Percentiles rank a stretch among this genome's conserved stretches.
Conservation (phyloP, 108 stramenopile genomes). For the Skeletonema menzelii region DNA sequence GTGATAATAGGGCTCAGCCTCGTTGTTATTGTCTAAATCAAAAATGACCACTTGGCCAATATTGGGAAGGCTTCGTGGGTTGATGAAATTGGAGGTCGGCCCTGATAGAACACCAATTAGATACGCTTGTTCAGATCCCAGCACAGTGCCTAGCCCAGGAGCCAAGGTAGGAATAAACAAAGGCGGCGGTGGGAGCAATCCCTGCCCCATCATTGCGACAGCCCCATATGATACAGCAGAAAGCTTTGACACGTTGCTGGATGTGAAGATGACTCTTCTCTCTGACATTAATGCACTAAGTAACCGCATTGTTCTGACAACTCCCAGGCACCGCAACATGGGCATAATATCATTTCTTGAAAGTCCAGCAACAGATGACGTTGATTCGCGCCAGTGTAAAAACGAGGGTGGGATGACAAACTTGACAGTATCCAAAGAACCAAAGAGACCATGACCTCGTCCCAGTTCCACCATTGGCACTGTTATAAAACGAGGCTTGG, state of each 20-base stretch:
- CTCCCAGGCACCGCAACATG: constrained; percentile 49
- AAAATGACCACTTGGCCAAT: constrained; percentile 41
- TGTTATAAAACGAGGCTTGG: constrained; percentile 23
- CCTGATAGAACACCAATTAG: constrained; percentile 45
- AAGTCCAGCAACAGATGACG: background rate
- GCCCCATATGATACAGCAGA: constrained; percentile 47
- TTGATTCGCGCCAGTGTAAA: constrained; percentile 19
- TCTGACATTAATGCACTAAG: constrained; percentile 46
- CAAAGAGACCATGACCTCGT: constrained; percentile 21
- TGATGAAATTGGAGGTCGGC: constrained; percentile 10
- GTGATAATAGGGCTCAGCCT: constrained; percentile 38
- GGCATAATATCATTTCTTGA: constrained; percentile 48
- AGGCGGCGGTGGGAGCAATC: constrained; percentile 35
- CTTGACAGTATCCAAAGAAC: constrained; percentile 18
- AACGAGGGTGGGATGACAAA: constrained; percentile 29
- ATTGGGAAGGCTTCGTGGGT: constrained; percentile 10
- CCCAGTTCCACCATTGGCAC: constrained; percentile 25
- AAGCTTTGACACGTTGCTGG: constrained; percentile 27
- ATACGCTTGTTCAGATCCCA: constrained; percentile 38
- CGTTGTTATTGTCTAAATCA: constrained; percentile 36
- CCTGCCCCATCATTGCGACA: constrained; percentile 49
- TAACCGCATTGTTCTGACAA: constrained; percentile 32
- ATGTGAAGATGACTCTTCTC: constrained; percentile 43
- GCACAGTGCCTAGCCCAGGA: constrained; percentile 41
- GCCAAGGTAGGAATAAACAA: constrained; percentile 51